phyloP scores from a whole-genome alignment of 176 grass and related monocot genomes.

The Carex parvula region DNA sequence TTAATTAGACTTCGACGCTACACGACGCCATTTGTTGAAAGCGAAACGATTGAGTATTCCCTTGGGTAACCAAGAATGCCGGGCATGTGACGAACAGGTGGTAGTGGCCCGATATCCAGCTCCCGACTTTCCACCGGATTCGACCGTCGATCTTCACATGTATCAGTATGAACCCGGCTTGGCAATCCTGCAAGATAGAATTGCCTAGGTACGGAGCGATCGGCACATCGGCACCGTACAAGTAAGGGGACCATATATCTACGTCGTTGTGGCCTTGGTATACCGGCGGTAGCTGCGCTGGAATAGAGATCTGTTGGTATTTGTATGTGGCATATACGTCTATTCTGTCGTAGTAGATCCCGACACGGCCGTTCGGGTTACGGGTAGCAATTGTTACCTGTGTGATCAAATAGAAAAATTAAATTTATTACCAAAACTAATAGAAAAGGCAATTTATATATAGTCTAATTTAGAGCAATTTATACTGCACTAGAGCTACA shows the following conservation, averaged over 20 bases:
- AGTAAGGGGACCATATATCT: slow-evolving; percentile 70
- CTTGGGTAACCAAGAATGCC: slow-evolving; percentile 37
- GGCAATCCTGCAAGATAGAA: slow-evolving; percentile 33
- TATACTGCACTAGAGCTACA: neutral
- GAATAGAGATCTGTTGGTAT: slow-evolving; percentile 70
- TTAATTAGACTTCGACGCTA: slow-evolving; percentile 52
- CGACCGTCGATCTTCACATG: slow-evolving; percentile 67
- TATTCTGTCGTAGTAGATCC: slow-evolving; percentile 75
- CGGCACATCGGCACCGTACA: slow-evolving; percentile 38
- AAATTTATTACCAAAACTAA: neutral
- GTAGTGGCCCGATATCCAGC: slow-evolving; percentile 63
- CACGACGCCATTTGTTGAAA: slow-evolving; percentile 59
- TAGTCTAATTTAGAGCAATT: neutral
- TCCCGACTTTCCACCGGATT: slow-evolving; percentile 65
- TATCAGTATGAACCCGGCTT: slow-evolving; percentile 32
- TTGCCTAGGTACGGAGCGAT: slow-evolving; percentile 56
- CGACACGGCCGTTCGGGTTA: slow-evolving; percentile 74
- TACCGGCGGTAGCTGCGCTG: slow-evolving; percentile 16
- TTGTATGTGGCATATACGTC: slow-evolving; percentile 69
- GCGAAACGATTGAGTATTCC: slow-evolving; percentile 23
- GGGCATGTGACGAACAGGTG: slow-evolving; percentile 64
- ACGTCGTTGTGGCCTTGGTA: slow-evolving; percentile 88
- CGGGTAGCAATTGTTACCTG: slow-evolving; percentile 62
- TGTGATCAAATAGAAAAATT: neutral
- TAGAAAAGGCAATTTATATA: neutral